Evolutionary conservation across 257 asterid species (phyloP), one percentile per base, ranked within the genome.

Genomic region (Nicotiana benthamiana): DNA sequence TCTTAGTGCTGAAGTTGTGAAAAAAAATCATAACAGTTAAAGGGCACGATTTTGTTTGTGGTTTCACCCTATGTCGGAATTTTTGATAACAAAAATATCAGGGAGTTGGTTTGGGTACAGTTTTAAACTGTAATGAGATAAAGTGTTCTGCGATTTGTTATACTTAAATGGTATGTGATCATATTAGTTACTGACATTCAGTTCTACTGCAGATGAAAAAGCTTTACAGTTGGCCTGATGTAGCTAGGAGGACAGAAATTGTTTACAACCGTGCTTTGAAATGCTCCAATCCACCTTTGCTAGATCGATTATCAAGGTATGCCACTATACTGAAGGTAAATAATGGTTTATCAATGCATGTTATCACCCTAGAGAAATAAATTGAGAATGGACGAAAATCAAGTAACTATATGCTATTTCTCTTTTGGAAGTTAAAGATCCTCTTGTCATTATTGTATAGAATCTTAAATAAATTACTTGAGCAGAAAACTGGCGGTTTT

Each of bases 201-300:
- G 26, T 75, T 82, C 83, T 80, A 60, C 60, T 15, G 68, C 75
- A 96, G 99, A 87, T 96, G 90, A 94, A 94, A 89, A 83, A 91
- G 81, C 95, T 96, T 51, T 94, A 94, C 82, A 96, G 98, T 80
- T 96, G 99, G 99, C 97, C 88, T 82, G 98, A 94, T 81, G 98
- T 96, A 77, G 97, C 98, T 80, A 89, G 84, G 80, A 90, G 99
- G 88, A 96, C 98, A 6, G 94, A 91, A 88, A 91, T 90, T 81
- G 99, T 96, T 54, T 96, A 96, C 43, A 90, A 89, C 79, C 92
- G 94, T 75, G 98, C 97, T 79, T 68, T 92, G 64, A 89, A 86
- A 82, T 91, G 96, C 89, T 83, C 97, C 84, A 89, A 80, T 90
- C 97, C 94, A 86, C 83, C 87, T 83, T 92, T 96, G 51, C 75